A percentile compares a stretch with the other conserved stretches of the same genome.
These are phyloP conservation scores for Colletotrichum sp. DNA, from an alignment of 2,329 filamentous ascomycete species.

Conservation along the genomic window DNA sequence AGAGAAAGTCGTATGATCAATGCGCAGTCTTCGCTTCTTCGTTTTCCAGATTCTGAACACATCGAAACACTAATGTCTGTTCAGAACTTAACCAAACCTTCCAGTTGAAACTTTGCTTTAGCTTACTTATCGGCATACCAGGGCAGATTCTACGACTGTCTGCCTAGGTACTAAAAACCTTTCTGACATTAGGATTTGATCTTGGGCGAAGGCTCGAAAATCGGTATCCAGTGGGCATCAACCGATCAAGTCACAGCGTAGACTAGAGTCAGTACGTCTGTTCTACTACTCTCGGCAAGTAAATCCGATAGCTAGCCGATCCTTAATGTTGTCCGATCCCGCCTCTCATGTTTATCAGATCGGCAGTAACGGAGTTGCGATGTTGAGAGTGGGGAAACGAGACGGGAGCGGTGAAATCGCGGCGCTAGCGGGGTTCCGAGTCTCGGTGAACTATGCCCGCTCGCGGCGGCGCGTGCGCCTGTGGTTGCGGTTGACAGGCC, in stretches of 20 bases:
- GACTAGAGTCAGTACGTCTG: not conserved
- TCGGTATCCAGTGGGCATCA: not conserved
- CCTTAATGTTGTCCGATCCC: not conserved
- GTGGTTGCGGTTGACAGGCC: not conserved
- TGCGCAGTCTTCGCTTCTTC: not conserved
- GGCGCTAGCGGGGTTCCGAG: slow-evolving; percentile 14
- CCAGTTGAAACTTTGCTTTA: not conserved
- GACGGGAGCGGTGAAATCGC: slow-evolving; percentile 5
- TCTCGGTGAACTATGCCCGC: slow-evolving; percentile 12
- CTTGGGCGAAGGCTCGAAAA: not conserved
- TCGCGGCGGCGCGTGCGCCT: not conserved
- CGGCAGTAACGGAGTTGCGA: not conserved
- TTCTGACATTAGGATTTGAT: not conserved
- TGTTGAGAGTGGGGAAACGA: not conserved
- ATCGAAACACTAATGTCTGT: not conserved
- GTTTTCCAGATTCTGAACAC: not conserved
- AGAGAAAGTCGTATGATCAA: not conserved
- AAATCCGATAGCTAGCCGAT: not conserved
- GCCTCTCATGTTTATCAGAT: not conserved
- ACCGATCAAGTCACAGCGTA: not conserved
- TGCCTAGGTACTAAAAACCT: not conserved
- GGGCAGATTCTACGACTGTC: not conserved
- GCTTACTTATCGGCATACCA: not conserved
- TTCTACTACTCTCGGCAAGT: not conserved
- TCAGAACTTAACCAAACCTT: not conserved